Percentiles rank a stretch among this genome's conserved stretches.
Evolutionary conservation across 148 eudicot genomes (phyloP).

Genomic region (Polygonum maritimum): DNA sequence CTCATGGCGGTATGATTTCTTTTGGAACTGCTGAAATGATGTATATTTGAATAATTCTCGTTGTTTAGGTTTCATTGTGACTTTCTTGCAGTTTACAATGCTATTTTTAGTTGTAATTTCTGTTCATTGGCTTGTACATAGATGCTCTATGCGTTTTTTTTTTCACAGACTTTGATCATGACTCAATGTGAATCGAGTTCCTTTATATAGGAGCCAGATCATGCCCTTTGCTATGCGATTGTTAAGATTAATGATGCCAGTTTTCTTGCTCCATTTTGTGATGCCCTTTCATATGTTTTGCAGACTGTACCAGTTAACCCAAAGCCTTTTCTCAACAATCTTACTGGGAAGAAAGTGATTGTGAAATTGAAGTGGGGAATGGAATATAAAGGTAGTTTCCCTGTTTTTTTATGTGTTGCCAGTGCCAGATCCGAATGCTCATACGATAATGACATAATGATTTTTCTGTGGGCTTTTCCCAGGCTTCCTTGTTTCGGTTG

Average conservation of each 20-base stretch:
- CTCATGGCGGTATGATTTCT: background rate
- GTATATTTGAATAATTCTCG: background rate
- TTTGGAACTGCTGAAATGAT: background rate
- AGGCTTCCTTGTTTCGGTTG: conserved; percentile 65
- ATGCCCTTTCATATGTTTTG: conserved; percentile 9
- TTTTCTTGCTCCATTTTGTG: background rate
- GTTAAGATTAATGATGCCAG: background rate
- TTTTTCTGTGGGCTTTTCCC: conserved; percentile 1
- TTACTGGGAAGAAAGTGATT: conserved; percentile 58
- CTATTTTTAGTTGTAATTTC: too few relatives aligned
- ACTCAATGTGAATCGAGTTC: too few relatives aligned
- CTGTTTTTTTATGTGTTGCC: background rate
- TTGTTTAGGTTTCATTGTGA: background rate
- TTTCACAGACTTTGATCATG: too few relatives aligned
- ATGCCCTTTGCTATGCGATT: background rate
- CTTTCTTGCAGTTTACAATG: background rate
- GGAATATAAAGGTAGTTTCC: conserved; percentile 56
- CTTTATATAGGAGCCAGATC: too few relatives aligned
- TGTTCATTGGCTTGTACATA: background rate
- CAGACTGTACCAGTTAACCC: conserved; percentile 79
- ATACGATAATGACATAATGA: background rate
- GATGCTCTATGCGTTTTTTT: too few relatives aligned
- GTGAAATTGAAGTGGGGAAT: conserved; percentile 73
- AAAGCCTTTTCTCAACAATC: conserved; percentile 62
- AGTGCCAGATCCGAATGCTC: background rate